Base-by-base conservation (phyloP, 2,329 filamentous ascomycete species). In the Trichoderma cornu-damae region DNA sequence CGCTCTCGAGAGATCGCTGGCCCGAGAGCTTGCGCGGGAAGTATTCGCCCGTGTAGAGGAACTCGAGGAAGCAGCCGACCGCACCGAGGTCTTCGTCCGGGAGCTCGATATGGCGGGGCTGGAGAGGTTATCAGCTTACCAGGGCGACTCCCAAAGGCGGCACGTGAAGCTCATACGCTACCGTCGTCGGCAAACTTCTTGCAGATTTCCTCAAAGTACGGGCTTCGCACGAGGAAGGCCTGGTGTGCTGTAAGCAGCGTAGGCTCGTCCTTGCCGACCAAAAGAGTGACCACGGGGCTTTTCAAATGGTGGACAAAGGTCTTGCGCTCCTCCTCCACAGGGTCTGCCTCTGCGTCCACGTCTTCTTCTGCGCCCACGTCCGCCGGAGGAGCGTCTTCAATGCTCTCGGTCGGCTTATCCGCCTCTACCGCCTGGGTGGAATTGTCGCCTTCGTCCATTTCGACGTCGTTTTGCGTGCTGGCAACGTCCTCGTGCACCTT, bases 161-260 rank as follows among this genome's bases (percentile, higher is more conserved):
- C 14, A 9, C 5, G 9, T 14, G 20, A n/a, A 30, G 34, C 11
- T 75, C 82, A 61, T 72, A 88, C 87, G 59, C 79, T 80, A 47
- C 79, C 79, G 52, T 84, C 81, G 30, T 83, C 78, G 46, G 77
- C 76, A 66, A 91, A 88, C 49, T 79, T 72, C 9, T 79, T 76
- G 67, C 86, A 84, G 6, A 81, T 77, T 20, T 84, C 80, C 9
- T 78, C 77, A 68, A 96, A 90, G 71, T 81, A 91, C 0, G 90
- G 89, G 42, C 89, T 93, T 69, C 86, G 81, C 9, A 75, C 68
- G 34, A 97, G 78, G 24, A 96, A 79, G 3, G 78, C 85, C 73
- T 96, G 87, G 71, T 96, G 92, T 6, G 90, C 90, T 22, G 84
- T 86, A 59, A 96, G 79, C 30, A 84, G 77, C 8, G 83, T 84